Evolutionary conservation across 257 asterid species (phyloP), one percentile per base, ranked within the genome.

Genomic region (Echium plantagineum): DNA sequence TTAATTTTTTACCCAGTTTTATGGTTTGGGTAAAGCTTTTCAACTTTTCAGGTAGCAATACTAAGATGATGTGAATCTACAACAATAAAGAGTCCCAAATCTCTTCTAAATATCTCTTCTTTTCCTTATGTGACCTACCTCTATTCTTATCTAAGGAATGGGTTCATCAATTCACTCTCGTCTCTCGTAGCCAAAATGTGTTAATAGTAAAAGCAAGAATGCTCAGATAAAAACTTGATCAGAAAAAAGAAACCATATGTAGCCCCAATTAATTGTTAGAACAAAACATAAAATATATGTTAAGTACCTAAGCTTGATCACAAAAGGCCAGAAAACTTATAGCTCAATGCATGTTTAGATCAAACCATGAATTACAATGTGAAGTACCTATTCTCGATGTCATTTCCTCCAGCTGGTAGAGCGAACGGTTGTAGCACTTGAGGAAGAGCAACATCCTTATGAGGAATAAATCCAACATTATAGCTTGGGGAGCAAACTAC

Each of bases 401-500:
- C 97, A 74, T 93, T 89, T 79, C 99, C 99, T 59, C 99, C 96
- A 51, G 95, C 85, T 59, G 97, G 96, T 49, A 89, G 95, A 58
- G 97, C 99, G 71, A 93, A 89, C 2, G 99, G 97, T 84, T 93
- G 99, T 78, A 89, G 85, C 65, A 93, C 74, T 83, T 93, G 96
- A 3, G 97, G 99, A 55, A 93, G 89, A 56, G 99, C 97, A 67
- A 93, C 94, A 75, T 93, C 99, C 66, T 93, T 93, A 78, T 93
- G 99, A 5, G 97, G 97, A 81, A 93, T 84, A 77, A 86, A 93
- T 56, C 96, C 99, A 68, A 93, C 95, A 73, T 93, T 84, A 75
- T 93, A 93, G 87, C 99, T 89, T 49, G 99, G 99, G 46, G 99
- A 93, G 89, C 99, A 93, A 57, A 89, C 95, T 9, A 78, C 97